A percentile compares a stretch with the other conserved stretches of the same genome.
These are phyloP conservation scores for Trichoderma koningiopsis DNA, from an alignment of 2,329 filamentous ascomycete species.

Conservation along the genomic window DNA sequence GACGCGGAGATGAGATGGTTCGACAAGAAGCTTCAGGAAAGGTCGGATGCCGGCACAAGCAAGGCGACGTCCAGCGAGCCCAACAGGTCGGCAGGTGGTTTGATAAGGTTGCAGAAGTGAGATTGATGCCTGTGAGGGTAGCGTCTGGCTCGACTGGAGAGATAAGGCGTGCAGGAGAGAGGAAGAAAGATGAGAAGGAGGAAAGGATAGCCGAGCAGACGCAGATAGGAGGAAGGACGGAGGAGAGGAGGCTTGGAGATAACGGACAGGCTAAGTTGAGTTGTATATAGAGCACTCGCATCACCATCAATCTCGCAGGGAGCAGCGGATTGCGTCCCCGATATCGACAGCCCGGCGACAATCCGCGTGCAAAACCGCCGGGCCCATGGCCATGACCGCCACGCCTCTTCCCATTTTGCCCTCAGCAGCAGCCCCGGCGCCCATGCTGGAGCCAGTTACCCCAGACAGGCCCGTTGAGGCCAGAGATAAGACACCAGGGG, in stretches of 20 bases:
- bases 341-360: conserved; percentile 23
- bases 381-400: conserved; percentile 14
- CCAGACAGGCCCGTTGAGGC: conserved; percentile 18
- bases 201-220: conserved; percentile 6
- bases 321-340: conserved; percentile 3
- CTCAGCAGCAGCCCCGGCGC: conserved; percentile 14
- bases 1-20: conserved; percentile 4
- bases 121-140: conserved; percentile 12
- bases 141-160: conserved; percentile 9
- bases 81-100: not conserved
- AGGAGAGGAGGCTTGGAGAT: conserved; percentile 22
- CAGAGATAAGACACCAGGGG: conserved; percentile 27
- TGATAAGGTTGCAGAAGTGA: conserved; percentile 27
- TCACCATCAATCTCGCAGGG: conserved; percentile 4
- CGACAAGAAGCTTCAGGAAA: conserved; percentile 9
- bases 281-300: conserved; percentile 17
- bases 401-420: conserved; percentile 14
- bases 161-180: conserved; percentile 22
- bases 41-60: conserved; percentile 22
- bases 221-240: conserved; percentile 18
- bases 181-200: conserved; percentile 15
- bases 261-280: conserved; percentile 14
- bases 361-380: conserved; percentile 5
- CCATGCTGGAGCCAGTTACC: conserved; percentile 21
- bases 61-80: conserved; percentile 24